These are phyloP conservation scores for Tolypocladium paradoxum DNA, from an alignment of 2,329 filamentous ascomycete species.

Conservation along the genomic window DNA sequence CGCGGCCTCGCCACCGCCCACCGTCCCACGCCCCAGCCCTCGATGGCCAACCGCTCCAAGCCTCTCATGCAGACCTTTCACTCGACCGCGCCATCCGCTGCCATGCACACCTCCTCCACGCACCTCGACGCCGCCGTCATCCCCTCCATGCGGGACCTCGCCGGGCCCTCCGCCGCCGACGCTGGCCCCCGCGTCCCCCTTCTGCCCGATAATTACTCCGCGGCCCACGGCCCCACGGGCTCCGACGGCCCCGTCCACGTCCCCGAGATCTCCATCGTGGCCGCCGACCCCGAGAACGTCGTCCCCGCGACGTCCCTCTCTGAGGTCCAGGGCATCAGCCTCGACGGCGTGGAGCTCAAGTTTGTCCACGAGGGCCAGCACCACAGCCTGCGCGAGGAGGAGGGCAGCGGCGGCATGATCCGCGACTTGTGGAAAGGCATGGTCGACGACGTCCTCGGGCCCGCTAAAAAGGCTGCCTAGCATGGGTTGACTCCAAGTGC, in stretches of 20 bases:
- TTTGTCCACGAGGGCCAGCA: constrained; percentile 30
- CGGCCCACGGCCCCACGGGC: constrained; percentile 31
- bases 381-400: constrained; percentile 14
- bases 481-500: not conserved
- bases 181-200: constrained; percentile 43
- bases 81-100: constrained; percentile 31
- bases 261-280: constrained; percentile 44
- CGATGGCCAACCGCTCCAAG: constrained; percentile 32
- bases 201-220: constrained; percentile 46
- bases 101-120: constrained; percentile 24
- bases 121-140: constrained; percentile 44
- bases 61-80: constrained; percentile 56
- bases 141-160: constrained; percentile 30
- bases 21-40: constrained; percentile 34
- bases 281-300: constrained; percentile 43
- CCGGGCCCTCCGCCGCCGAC: constrained; percentile 18
- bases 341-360: constrained; percentile 46
- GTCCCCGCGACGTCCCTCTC: constrained; percentile 39
- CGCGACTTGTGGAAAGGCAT: constrained; percentile 45
- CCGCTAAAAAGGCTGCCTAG: constrained; percentile 9
- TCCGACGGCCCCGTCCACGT: constrained; percentile 27
- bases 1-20: constrained; percentile 36
- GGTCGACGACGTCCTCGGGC: constrained; percentile 34
- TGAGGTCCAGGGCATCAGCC: constrained; percentile 46
- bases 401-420: constrained; percentile 33